These are phyloP conservation scores for Aspergillus panamensis DNA, from an alignment of 495 filamentous ascomycete species.

Conservation along the genomic window DNA sequence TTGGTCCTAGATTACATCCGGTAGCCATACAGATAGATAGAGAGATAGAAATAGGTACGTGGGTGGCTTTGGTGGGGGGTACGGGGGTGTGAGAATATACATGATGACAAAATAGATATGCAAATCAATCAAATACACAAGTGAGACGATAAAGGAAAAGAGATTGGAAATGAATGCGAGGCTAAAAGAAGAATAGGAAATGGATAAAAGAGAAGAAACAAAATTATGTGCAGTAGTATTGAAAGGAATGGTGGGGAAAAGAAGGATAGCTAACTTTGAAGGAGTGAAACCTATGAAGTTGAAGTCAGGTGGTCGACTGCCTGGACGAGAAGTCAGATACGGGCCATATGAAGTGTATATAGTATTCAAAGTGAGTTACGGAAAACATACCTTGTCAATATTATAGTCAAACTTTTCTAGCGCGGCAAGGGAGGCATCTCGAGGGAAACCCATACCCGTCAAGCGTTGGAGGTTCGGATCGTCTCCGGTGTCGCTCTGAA, in stretches of 20 bases:
- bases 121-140: slow-evolving; percentile 17
- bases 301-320: slow-evolving; percentile 22
- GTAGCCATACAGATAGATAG: slow-evolving; percentile 14
- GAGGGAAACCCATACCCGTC: slow-evolving; percentile 85
- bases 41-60: not conserved
- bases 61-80: not conserved
- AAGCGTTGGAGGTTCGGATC: slow-evolving; percentile 88
- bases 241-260: not conserved
- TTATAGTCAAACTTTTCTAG: slow-evolving; percentile 96
- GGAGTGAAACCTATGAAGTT: slow-evolving; percentile 9
- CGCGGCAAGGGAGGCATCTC: slow-evolving; percentile 73
- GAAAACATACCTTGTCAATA: slow-evolving; percentile 77
- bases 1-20: slow-evolving; percentile 16
- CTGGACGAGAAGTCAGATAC: slow-evolving; percentile 7
- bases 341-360: not conserved
- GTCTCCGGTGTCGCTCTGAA: slow-evolving; percentile 75
- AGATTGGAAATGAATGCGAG: not conserved
- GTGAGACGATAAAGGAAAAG: not conserved
- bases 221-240: slow-evolving; percentile 20
- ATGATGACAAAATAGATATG: slow-evolving; percentile 24
- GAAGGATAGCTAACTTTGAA: too few species aligned
- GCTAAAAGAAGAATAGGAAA: slow-evolving; percentile 1
- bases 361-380: slow-evolving; percentile 1
- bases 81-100: slow-evolving; percentile 14
- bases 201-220: slow-evolving; percentile 2